Conservation (phyloP, 2,329 filamentous ascomycete genomes). For the Paraconiothyrium sp. region DNA sequence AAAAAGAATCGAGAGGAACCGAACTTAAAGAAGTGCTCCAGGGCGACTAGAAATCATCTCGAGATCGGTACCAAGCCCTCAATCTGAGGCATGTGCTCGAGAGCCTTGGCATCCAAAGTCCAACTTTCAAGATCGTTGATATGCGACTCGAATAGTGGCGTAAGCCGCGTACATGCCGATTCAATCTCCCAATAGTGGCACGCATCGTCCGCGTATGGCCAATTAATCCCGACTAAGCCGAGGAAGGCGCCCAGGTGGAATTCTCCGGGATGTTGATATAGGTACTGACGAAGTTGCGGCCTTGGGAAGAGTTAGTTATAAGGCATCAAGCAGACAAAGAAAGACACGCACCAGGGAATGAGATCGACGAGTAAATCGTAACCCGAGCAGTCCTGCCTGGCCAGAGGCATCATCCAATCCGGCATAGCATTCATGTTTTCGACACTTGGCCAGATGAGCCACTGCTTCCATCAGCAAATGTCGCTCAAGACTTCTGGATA, state of each 20-base stretch:
- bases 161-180: conserved; percentile 43
- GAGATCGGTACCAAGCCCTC: conserved; percentile 39
- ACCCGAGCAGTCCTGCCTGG: conserved; percentile 40
- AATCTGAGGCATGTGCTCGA: conserved; percentile 45
- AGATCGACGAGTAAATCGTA: conserved; percentile 47
- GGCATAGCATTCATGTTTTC: conserved; percentile 47
- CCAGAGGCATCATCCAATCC: conserved; percentile 46
- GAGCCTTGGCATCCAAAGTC: conserved; percentile 45
- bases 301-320: conserved; percentile 31
- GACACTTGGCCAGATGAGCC: conserved; percentile 49
- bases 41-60: not conserved
- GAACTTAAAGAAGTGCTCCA: not conserved
- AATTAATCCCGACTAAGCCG: conserved; percentile 40
- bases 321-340: not conserved
- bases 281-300: conserved; percentile 45
- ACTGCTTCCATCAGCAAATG: conserved; percentile 28
- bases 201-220: conserved; percentile 48
- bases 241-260: conserved; percentile 39
- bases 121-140: conserved; percentile 45
- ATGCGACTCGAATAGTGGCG: conserved; percentile 45
- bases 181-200: conserved; percentile 51
- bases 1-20: not conserved
- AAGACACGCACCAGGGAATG: conserved; percentile 42
- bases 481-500: not conserved
- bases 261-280: conserved; percentile 45